These are phyloP conservation scores for Penicillium psychrosexuale DNA, from an alignment of 2,329 filamentous ascomycete species.

Conservation along the genomic window DNA sequence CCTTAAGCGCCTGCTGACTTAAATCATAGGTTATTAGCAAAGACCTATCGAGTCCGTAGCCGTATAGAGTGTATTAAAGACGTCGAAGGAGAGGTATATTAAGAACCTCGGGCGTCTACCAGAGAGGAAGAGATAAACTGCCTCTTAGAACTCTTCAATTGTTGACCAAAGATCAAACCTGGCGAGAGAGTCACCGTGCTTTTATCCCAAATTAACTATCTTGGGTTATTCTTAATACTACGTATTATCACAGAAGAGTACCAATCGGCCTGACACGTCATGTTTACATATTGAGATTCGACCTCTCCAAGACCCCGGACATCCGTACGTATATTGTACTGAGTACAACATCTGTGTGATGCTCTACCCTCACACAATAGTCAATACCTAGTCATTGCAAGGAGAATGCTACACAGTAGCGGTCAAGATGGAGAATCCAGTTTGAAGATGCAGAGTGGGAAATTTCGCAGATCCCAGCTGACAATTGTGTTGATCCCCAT, in stretches of 20 bases:
- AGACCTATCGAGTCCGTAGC: too few relatives aligned
- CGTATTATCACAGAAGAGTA: too few relatives aligned
- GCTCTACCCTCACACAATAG: not conserved
- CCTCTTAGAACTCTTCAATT: too few relatives aligned
- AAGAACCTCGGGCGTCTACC: too few relatives aligned
- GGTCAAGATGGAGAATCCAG: constrained; percentile 12
- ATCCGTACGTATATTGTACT: not conserved
- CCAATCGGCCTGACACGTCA: not conserved
- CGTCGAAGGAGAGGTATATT: too few relatives aligned
- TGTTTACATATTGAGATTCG: not conserved
- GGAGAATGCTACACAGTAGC: not conserved
- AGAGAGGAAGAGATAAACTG: too few relatives aligned
- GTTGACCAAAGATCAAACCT: not conserved
- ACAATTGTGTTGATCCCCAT: constrained; percentile 22
- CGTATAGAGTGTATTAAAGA: too few relatives aligned
- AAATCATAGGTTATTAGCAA: too few relatives aligned
- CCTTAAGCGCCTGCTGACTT: too few relatives aligned
- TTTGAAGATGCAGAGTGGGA: not conserved
- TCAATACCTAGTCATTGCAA: not conserved
- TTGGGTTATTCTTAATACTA: too few relatives aligned
- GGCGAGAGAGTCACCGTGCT: too few relatives aligned
- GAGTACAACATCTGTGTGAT: not conserved
- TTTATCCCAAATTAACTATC: too few relatives aligned
- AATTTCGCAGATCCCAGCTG: constrained; percentile 15
- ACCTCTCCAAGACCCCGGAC: not conserved